A percentile compares a stretch with the other conserved stretches of the same genome.
Conservation (phyloP, 2,329 filamentous ascomycete genomes). For the Aureobasidium sp. region DNA sequence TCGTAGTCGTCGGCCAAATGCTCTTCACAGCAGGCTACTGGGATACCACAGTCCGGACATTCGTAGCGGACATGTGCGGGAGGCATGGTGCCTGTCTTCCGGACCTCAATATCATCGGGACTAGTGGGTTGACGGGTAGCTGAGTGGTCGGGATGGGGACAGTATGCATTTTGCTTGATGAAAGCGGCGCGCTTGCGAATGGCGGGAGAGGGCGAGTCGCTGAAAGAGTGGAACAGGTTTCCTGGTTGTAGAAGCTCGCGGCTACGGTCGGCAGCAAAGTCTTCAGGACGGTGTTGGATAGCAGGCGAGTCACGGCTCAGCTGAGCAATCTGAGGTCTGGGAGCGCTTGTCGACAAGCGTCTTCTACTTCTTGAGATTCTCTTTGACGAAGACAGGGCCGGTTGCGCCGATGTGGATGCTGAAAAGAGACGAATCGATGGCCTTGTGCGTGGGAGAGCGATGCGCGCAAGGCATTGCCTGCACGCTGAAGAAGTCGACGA, state of each 20-base stretch:
- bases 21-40: slow-evolving; percentile 86
- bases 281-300: not conserved
- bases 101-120: slow-evolving; percentile 55
- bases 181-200: slow-evolving; percentile 83
- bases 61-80: slow-evolving; percentile 86
- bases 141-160: slow-evolving; percentile 82
- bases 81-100: slow-evolving; percentile 53
- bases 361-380: not conserved
- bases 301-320: not conserved
- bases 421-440: not conserved
- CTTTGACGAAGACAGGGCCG: slow-evolving; percentile 6
- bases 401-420: slow-evolving; percentile 8
- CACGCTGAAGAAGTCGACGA: slow-evolving; percentile 8
- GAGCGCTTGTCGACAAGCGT: slow-evolving; percentile 5
- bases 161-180: slow-evolving; percentile 89
- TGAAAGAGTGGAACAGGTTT: slow-evolving; percentile 90
- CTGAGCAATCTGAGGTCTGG: slow-evolving; percentile 7
- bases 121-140: slow-evolving; percentile 62
- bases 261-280: slow-evolving; percentile 21
- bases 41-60: slow-evolving; percentile 91
- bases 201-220: slow-evolving; percentile 76
- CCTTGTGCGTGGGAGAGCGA: slow-evolving; percentile 1
- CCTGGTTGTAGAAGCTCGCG: slow-evolving; percentile 54
- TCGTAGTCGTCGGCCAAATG: slow-evolving; percentile 98
- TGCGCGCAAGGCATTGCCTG: slow-evolving; percentile 4